Evolutionary conservation across 805 yeast genomes (phyloP).

Genomic region (Yueomyces sinensis): DNA sequence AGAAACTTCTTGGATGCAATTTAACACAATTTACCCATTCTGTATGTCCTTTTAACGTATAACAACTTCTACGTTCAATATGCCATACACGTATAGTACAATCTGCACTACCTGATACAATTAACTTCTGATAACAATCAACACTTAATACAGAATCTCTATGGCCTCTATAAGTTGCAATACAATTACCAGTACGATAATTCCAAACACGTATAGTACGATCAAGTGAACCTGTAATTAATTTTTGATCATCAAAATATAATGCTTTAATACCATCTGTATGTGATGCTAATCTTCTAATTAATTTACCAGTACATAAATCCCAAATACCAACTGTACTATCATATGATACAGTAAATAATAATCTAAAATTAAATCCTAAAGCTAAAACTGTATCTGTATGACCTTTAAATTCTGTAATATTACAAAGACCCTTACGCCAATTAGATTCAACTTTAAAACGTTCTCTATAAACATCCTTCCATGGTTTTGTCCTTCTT

Average conservation of each 20-base stretch:
- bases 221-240: conserved; percentile 87
- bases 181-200: conserved; percentile 85
- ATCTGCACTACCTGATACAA: conserved; percentile 91
- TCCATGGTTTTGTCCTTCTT: conserved; percentile 70
- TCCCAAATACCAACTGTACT: conserved; percentile 91
- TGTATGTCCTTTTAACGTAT: conserved; percentile 83
- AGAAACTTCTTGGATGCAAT: conserved; percentile 64
- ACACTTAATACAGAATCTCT: conserved; percentile 74
- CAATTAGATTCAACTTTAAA: conserved; percentile 87
- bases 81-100: conserved; percentile 92
- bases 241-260: conserved; percentile 76
- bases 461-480: conserved; percentile 83
- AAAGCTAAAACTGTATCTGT: conserved; percentile 80
- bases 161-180: conserved; percentile 89
- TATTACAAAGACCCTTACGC: conserved; percentile 66
- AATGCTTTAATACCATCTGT: conserved; percentile 75
- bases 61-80: conserved; percentile 84
- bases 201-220: conserved; percentile 92
- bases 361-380: conserved; percentile 64
- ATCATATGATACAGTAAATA: conserved; percentile 90
- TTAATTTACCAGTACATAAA: conserved; percentile 59
- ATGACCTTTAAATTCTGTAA: conserved; percentile 65
- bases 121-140: conserved; percentile 66
- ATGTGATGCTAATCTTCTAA: conserved; percentile 80
- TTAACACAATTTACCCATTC: conserved; percentile 89